phyloP scores from a whole-genome alignment of 164 flowering plant species.

The Aristolochia californica region DNA sequence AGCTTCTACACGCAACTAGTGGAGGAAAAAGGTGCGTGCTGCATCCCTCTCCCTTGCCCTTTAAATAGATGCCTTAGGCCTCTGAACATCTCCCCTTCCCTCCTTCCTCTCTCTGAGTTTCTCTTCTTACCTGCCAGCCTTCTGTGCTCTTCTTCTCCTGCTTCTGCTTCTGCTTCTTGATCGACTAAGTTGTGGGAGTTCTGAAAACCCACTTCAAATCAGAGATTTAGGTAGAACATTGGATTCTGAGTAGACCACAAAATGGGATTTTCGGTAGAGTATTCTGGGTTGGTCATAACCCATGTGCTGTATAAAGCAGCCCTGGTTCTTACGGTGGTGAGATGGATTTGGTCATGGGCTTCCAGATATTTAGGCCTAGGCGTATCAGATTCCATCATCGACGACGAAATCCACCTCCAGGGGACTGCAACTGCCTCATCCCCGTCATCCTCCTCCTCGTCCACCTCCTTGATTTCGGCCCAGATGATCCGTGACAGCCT shows the following conservation, averaged over 20 bases:
- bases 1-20: not conserved
- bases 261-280: slow-evolving; percentile 33
- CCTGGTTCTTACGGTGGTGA: slow-evolving; percentile 20
- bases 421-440: not conserved
- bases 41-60: slow-evolving; percentile 2
- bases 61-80: slow-evolving; percentile 8
- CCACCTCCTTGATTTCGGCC: slow-evolving; percentile 10
- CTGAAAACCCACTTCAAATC: not conserved
- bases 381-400: not conserved
- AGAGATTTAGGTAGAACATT: too few species aligned
- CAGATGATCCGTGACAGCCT: slow-evolving; percentile 21
- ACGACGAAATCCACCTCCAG: not conserved
- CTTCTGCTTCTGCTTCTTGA: not conserved
- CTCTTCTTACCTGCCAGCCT: not conserved
- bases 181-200: not conserved
- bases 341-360: slow-evolving; percentile 29
- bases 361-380: slow-evolving; percentile 10
- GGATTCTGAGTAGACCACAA: too few species aligned
- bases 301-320: slow-evolving; percentile 26
- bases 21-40: not conserved
- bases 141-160: not conserved
- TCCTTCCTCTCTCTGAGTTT: slow-evolving; percentile 5
- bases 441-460: not conserved
- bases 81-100: slow-evolving; percentile 4
- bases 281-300: slow-evolving; percentile 22